Base-by-base conservation (phyloP, 805 yeast genomes). In the Yarrowia sp. region DNA sequence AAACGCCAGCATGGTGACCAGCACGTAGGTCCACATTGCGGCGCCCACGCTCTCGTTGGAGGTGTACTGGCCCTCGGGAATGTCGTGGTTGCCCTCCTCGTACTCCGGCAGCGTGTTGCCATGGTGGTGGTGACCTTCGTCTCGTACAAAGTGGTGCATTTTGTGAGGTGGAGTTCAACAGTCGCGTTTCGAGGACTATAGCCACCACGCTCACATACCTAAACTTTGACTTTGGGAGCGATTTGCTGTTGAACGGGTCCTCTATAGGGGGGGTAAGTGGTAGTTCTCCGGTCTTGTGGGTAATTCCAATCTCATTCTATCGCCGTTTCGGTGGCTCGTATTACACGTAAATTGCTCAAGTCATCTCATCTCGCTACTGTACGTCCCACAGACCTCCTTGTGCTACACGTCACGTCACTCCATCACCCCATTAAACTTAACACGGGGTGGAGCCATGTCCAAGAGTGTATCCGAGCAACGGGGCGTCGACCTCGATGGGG, bases 1-100 rank as follows among this genome's bases (percentile, higher is more conserved):
- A 68, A 79, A 77, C 30, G 83, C 73, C 13, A 78, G 19, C 43
- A 72, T 71, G 75, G 79, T 75, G 34, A 79, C 65, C 15, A 72
- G 67, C 19, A 80, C 76, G 65, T 80, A 82, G 14, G 76, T 68
- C 73, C 73, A 73, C 61, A 73, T 64, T 13, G n/a, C 67, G 3
- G 66, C 66, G n/a, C 66, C 66, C 34, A 61, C 55, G n/a, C 64
- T 58, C 30, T 58, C 64, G 64, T 58, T 58, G 49, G 64, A 58
- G 6, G 64, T 58, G 64, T 58, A 58, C 50, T 42, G 49, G 49
- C 64, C 64, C 39, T 42, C 50, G 50, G 64, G 64, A 30, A 58
- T 58, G 40, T 42, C 50, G 64, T 58, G 64, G 50, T 58, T 58
- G 50, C 64, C 64, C 44, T 58, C 64, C 49, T 58, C 64, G 64